Base-by-base conservation (phyloP, 352 stramenopile species). In the Globisporangium paddicum region DNA sequence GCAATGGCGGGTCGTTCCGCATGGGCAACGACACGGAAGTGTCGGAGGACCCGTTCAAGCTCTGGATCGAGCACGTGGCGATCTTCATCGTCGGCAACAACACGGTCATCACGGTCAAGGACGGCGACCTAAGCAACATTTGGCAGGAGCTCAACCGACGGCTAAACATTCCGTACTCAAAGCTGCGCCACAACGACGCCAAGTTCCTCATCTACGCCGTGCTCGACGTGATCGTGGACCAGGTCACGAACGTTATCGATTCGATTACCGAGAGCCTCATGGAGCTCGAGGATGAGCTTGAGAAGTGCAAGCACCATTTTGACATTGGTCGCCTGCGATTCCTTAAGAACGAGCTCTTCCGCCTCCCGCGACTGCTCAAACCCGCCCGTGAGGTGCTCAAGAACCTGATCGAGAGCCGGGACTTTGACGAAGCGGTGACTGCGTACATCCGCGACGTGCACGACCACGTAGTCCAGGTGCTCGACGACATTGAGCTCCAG, bases 141-240 rank as follows among this genome's bases (percentile, higher is more conserved):
- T 93, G 79, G 84, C 68, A 68, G 7, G 75, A 89, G 51, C 59
- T 96, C 5, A 91, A 82, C 25, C 69, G 79, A 3, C 75, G 88
- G 6, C 60, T 96, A 13, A 79, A 79, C 11, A 82, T 92, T 30
- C 75, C 80, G 40, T 95, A 95, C 69, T 95, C 87, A n/a, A 96
- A 95, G 60, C 65, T 96, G 32, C 79, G 88, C 10, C 84, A 96
- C 62, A 95, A 95, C 58, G 80, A 89, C 54, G 86, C 85, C 45
- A 90, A 94, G 37, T 95, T 95, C 51, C 77, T 96, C 23, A 76
- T 88, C 6, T 96, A 96, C 62, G 75, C 81, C 1, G 79, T 95
- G 40, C 75, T 96, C 9, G 88, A 96, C 65, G 81, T 92, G 60
- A 86, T 94, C 46, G 85, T 96, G 3, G 86, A 96, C 62, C 72